These are phyloP conservation scores for Sonneratia caseolaris DNA, from an alignment of 345 rosid species.

Conservation along the genomic window DNA sequence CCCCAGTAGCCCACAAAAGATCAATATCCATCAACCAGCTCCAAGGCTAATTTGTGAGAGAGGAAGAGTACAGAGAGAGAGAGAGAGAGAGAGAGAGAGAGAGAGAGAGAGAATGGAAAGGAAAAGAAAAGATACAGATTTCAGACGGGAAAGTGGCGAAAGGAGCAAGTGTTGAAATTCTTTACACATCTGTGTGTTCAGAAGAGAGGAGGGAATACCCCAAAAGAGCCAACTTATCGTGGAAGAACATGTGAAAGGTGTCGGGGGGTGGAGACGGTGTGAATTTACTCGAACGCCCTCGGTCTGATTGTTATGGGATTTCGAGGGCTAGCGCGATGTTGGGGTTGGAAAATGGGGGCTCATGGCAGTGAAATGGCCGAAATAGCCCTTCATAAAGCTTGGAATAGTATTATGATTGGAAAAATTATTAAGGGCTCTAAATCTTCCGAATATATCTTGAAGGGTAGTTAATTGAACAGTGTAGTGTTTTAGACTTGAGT, in stretches of 20 bases:
- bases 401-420: not conserved
- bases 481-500: no score
- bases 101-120: constrained; percentile 3
- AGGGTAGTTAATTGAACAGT: no score
- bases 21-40: constrained; percentile 97
- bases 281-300: constrained; percentile 36
- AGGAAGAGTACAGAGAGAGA: constrained; percentile 15
- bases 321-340: not conserved
- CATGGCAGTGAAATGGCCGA: not conserved
- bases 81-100: constrained; percentile 8
- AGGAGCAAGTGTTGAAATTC: constrained; percentile 44
- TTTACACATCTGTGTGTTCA: constrained; percentile 33
- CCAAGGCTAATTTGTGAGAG: constrained; percentile 25
- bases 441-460: not conserved
- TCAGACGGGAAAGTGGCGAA: constrained; percentile 28
- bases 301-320: not conserved
- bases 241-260: constrained; percentile 23
- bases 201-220: constrained; percentile 18
- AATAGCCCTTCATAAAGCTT: not conserved
- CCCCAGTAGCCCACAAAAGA: constrained; percentile 90
- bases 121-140: constrained; percentile 22
- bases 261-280: constrained; percentile 9
- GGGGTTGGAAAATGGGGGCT: not conserved
- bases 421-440: not conserved
- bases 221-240: constrained; percentile 16